Base-by-base conservation (phyloP, 2,329 filamentous ascomycete species). In the Diaporthe sp. region DNA sequence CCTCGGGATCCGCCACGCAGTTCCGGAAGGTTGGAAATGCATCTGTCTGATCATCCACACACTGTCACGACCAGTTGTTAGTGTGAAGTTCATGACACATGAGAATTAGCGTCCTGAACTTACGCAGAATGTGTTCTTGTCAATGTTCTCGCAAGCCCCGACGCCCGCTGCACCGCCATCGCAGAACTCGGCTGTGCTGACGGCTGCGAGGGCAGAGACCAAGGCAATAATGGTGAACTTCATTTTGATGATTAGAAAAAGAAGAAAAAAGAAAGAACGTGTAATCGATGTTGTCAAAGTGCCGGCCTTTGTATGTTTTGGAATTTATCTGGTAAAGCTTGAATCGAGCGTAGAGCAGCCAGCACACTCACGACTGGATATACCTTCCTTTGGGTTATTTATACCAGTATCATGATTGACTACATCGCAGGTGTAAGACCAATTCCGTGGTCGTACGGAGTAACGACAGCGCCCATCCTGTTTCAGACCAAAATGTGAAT, bases 181-280 rank as follows among this genome's bases (percentile, higher is more conserved):
- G 17, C 58, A 45, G 58, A 61, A 61, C 58, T 61, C 58, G 25
- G 58, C 58, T 22, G 38, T 45, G 58, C n/a, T 45, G 15, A 45
- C 28, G 58, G 58, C 38, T 12, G 58, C 58, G 2, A 61, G 1
- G 25, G 38, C 38, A 1, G 25, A 61, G n/a, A 61, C 8, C 15
- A 61, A n/a, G 38, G 58, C 15, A 45, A 61, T 6, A 9, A 45
- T 3, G 13, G n/a, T 61, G 25, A 45, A 22, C 58, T 61, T 45
- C 38, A 61, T 61, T 45, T 3, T 28, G 7, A 3, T 7, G 9
- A 19, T 33, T n/a, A n/a, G n/a, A 33, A 15, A 55, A 15, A 8
- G n/a, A 4, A 0, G 5, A 15, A 4, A 2, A 15, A 60, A 7
- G n/a, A 30, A 30, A 2, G 12, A 30, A 13, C 13, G 30, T 22